A percentile compares a stretch with the other conserved stretches of the same genome.
phyloP scores from a whole-genome alignment of 164 flowering plant genomes.

The Malania oleifera region DNA sequence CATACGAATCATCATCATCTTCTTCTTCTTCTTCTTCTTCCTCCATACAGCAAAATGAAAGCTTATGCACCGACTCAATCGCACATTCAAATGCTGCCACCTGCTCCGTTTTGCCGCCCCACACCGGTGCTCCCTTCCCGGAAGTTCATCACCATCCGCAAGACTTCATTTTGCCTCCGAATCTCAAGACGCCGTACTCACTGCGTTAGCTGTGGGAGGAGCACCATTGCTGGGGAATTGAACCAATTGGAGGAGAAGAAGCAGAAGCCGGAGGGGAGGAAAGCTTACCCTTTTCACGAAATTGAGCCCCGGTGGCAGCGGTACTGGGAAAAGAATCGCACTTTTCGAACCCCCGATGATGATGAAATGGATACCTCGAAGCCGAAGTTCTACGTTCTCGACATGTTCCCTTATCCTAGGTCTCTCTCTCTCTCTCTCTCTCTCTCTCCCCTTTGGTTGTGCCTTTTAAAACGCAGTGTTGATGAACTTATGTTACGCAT shows the following conservation, averaged over 20 bases:
- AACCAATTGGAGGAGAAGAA: slow-evolving; percentile 21
- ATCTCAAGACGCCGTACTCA: background rate
- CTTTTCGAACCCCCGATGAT: slow-evolving; percentile 85
- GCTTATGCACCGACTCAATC: background rate
- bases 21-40: background rate
- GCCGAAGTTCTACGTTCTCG: slow-evolving; percentile 93
- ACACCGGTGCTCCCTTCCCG: slow-evolving; percentile 2
- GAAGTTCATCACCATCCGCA: background rate
- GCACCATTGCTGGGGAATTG: slow-evolving; percentile 12
- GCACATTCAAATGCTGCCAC: slow-evolving; percentile 19
- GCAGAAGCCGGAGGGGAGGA: slow-evolving; percentile 26
- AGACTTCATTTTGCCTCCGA: background rate
- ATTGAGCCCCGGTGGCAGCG: slow-evolving; percentile 92
- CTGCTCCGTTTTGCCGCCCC: slow-evolving; percentile 13
- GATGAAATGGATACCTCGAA: slow-evolving; percentile 70
- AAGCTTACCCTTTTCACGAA: slow-evolving; percentile 83
- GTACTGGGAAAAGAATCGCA: slow-evolving; percentile 76
- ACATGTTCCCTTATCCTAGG: slow-evolving; percentile 99
- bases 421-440: slow-evolving; percentile 17
- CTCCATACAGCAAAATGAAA: background rate
- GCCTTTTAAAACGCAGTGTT: too few relatives aligned
- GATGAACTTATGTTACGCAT: too few relatives aligned
- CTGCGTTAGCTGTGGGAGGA: slow-evolving; percentile 10
- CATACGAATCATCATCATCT: background rate
- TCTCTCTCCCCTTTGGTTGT: too few relatives aligned